Conservation (phyloP, 306 rosid species). For the Crataegus laevigata region DNA sequence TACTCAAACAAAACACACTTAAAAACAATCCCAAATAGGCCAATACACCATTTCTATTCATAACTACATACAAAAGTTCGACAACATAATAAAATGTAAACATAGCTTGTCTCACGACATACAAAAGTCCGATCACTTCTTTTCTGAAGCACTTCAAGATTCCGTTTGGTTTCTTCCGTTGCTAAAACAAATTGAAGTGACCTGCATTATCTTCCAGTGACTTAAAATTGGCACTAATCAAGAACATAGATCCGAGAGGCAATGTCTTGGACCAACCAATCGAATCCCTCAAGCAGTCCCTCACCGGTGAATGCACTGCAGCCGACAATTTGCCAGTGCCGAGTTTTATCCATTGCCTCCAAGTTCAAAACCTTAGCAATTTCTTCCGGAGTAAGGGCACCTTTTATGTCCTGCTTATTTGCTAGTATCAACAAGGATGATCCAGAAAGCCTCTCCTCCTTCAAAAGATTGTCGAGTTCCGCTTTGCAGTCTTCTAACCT, state of each 20-base stretch:
- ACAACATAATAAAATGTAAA: background rate
- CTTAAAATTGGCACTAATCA: conserved; percentile 3
- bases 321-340: conserved; percentile 60
- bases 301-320: conserved; percentile 62
- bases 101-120: background rate
- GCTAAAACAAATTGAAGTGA: background rate
- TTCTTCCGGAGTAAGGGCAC: conserved; percentile 59
- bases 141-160: background rate
- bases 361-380: conserved; percentile 68
- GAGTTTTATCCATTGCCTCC: conserved; percentile 55
- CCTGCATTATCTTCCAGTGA: background rate
- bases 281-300: conserved; percentile 63
- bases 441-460: conserved; percentile 83
- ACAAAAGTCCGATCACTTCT: background rate
- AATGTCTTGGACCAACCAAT: conserved; percentile 72
- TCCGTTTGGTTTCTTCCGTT: conserved; percentile 2
- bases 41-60: too few species aligned
- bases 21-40: background rate
- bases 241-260: conserved; percentile 67
- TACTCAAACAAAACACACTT: too few species aligned
- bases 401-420: conserved; percentile 77
- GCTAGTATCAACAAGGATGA: conserved; percentile 64
- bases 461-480: conserved; percentile 64
- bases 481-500: conserved; percentile 72
- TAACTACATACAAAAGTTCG: background rate